Evolutionary conservation across 1,284 basidiomycete species (phyloP).

Genomic region (Trametes pubescens): DNA sequence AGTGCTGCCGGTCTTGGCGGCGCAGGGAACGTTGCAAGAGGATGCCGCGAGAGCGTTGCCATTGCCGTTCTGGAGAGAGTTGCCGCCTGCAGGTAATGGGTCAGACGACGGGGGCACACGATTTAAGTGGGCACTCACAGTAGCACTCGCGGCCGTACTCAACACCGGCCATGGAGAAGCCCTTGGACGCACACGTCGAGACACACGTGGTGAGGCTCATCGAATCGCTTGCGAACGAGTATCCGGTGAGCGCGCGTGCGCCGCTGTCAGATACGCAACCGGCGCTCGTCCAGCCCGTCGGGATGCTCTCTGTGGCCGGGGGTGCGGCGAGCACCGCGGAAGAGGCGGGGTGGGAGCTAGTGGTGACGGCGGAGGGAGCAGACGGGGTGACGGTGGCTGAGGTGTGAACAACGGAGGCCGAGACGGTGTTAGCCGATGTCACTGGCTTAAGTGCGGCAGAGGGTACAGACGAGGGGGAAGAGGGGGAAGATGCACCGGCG

Average conservation of each 20-base stretch:
- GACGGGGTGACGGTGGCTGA: slow-evolving; percentile 11
- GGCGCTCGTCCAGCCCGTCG: slow-evolving; percentile 24
- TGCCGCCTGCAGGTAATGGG: slow-evolving; percentile 25
- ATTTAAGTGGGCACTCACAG: slow-evolving; percentile 24
- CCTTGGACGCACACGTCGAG: slow-evolving; percentile 31
- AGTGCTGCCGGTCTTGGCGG: slow-evolving; percentile 22
- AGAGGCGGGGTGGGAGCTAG: slow-evolving; percentile 12
- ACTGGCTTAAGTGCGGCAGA: slow-evolving; percentile 20
- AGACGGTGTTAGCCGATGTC: slow-evolving; percentile 16
- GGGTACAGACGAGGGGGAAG: slow-evolving; percentile 22
- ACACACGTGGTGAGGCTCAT: slow-evolving; percentile 29
- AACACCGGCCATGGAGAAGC: slow-evolving; percentile 37
- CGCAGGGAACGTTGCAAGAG: slow-evolving; percentile 33
- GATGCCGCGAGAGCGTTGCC: slow-evolving; percentile 22
- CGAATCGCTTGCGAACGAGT: slow-evolving; percentile 24
- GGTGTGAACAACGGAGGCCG: slow-evolving; percentile 16
- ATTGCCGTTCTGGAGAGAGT: slow-evolving; percentile 30
- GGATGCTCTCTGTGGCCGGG: slow-evolving; percentile 11
- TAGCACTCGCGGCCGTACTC: slow-evolving; percentile 40
- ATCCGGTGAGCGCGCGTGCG: slow-evolving; percentile 30
- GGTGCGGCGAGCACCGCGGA: slow-evolving; percentile 13
- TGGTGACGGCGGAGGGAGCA: slow-evolving; percentile 15
- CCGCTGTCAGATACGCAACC: slow-evolving; percentile 32
- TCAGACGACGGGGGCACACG: no score
- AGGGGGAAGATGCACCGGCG: slow-evolving; percentile 23